These are phyloP conservation scores for Syncephalastrum contaminatum DNA, from an alignment of 371 early-diverging fungal genomes.

Conservation along the genomic window DNA sequence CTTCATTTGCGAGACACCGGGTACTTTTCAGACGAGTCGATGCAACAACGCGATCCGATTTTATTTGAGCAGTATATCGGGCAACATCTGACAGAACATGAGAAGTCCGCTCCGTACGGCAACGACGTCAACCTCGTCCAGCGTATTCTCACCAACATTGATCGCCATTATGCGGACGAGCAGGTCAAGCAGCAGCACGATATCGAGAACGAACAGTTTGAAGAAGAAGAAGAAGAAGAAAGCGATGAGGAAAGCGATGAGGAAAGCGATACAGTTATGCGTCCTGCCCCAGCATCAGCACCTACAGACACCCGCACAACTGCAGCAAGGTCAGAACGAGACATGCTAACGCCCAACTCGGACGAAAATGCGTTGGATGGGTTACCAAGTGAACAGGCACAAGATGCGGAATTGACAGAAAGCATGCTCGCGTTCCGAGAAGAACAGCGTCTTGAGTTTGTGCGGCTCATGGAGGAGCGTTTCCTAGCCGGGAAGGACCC, in stretches of 20 bases:
- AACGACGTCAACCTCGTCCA: conserved; percentile 41
- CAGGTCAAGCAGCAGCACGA: conserved; percentile 28
- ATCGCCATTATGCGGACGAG: conserved; percentile 33
- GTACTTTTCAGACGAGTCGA: conserved; percentile 48
- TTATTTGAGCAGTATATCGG: conserved; percentile 52
- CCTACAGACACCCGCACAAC: conserved; percentile 13
- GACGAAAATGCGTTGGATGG: no score
- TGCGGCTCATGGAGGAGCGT: conserved; percentile 45
- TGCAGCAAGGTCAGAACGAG: conserved; percentile 1
- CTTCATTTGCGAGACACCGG: conserved; percentile 30
- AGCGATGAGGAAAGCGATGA: conserved; percentile 30
- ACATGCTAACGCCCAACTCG: no score
- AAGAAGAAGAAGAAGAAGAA: conserved; percentile 52
- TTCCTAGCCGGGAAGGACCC: conserved; percentile 49
- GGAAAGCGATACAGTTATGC: conserved; percentile 13
- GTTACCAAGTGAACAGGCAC: background rate
- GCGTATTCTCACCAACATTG: conserved; percentile 43
- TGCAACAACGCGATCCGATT: conserved; percentile 45
- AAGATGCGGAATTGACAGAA: conserved; percentile 15
- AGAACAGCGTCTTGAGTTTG: conserved; percentile 35
- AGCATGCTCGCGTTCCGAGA: conserved; percentile 20
- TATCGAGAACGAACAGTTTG: conserved; percentile 42
- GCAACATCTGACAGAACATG: conserved; percentile 32
- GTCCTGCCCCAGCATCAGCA: background rate
- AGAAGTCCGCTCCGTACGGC: conserved; percentile 31